Evolutionary conservation across 768 basidiomycete species (phyloP), one percentile per base, ranked within the genome.

Genomic region (Boletellus ananas): DNA sequence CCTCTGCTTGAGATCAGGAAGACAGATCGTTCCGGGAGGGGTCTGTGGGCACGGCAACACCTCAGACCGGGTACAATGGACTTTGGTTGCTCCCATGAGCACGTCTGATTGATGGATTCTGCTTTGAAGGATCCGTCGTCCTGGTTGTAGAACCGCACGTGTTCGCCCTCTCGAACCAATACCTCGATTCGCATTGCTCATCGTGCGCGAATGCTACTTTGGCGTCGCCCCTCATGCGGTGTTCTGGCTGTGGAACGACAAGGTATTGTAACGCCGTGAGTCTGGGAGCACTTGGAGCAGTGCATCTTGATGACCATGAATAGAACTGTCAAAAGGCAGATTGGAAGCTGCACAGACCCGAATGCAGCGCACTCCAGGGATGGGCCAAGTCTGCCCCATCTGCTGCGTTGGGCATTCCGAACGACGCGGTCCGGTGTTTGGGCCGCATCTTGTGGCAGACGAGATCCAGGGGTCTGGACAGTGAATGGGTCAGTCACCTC

Each of bases 191-290:
- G 1, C 74, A 84, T 62, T 96, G 93, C 58, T 87, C 89, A 1
- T 74, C 74, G 6, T 96, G 93, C 58, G 74, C 77, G 36, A 70
- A 69, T 0, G 59, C 73, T 1, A 65, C 75, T 12, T 55, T 67
- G 1, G 25, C 67, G 0, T 50, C 62, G 17, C 65, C 71, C 1
- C 62, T 93, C 50, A 84, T 80, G 61, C 74, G 88, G 43, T 97
- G 95, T 65, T 80, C 85, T 0, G 74, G 72, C 6, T 98, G 95
- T 64, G 79, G 78, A 43, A 68, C 71, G 0, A 62, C 90, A 1
- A 76, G 79, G 60, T 98, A 97, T 59, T 97, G 95, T 62, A 78
- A 84, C 47, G 54, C 72, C 14, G 90, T 92, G 61, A 34, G 84
- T 69, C 5, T 13, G 42, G 9, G 17, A 18, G 14, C 11, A 13